A percentile compares a stretch with the other conserved stretches of the same genome.
Evolutionary conservation across 2,329 filamentous ascomycete species (phyloP).

Genomic region (Talaromyces sp.): DNA sequence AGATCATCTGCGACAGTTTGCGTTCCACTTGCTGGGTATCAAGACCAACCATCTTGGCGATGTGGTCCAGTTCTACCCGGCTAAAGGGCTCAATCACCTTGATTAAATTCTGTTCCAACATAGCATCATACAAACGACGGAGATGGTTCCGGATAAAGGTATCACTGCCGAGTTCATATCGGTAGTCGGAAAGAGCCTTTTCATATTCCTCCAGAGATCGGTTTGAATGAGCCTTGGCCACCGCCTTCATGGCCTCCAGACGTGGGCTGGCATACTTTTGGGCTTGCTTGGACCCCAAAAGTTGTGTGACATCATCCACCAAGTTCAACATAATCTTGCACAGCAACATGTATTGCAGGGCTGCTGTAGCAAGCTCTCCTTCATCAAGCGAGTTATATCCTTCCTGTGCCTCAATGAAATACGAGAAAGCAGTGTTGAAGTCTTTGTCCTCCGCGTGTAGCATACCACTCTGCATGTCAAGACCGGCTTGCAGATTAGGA

Average conservation of each 20-base stretch:
- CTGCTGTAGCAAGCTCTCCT: conserved; percentile 84
- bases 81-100: conserved; percentile 99
- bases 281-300: conserved; percentile 95
- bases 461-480: conserved; percentile 99
- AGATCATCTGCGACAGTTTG: conserved; percentile 98
- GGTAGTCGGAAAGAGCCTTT: conserved; percentile 83
- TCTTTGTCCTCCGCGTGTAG: conserved; percentile 98
- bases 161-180: conserved; percentile 91
- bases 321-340: conserved; percentile 99
- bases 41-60: conserved; percentile 95
- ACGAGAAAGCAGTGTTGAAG: conserved; percentile 98
- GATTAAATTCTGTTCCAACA: conserved; percentile 99
- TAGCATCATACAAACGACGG: conserved; percentile 92
- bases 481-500: conserved; percentile 87
- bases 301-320: conserved; percentile 90
- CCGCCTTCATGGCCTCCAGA: conserved; percentile 98
- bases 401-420: conserved; percentile 98
- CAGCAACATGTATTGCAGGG: conserved; percentile 97
- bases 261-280: conserved; percentile 94
- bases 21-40: conserved; percentile 96
- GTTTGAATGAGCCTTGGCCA: conserved; percentile 92
- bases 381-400: conserved; percentile 95
- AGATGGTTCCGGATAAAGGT: conserved; percentile 97
- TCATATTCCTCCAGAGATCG: conserved; percentile 97
- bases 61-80: conserved; percentile 92